These are phyloP conservation scores for Xylariaceae sp. DNA, from an alignment of 2,329 filamentous ascomycete genomes.

Conservation along the genomic window DNA sequence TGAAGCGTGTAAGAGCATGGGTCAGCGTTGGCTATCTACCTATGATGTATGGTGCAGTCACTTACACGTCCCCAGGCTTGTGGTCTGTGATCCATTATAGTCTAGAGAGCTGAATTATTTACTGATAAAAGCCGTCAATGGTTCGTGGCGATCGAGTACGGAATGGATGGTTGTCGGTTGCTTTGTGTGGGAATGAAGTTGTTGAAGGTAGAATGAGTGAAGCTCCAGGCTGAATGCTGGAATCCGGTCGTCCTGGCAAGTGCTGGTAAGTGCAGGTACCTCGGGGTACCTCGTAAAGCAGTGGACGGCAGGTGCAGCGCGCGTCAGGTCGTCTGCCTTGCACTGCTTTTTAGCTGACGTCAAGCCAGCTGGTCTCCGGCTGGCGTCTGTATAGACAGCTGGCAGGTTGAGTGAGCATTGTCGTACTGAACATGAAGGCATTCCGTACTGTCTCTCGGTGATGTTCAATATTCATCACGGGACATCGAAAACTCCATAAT, in stretches of 20 bases:
- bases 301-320: constrained; percentile 17
- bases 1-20: constrained; percentile 36
- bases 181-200: constrained; percentile 5
- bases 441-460: too few relatives aligned
- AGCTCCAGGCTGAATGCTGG: constrained; percentile 10
- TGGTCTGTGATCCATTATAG: constrained; percentile 63
- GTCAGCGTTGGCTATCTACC: constrained; percentile 8
- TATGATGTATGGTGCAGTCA: background rate
- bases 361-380: constrained; percentile 1
- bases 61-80: constrained; percentile 68
- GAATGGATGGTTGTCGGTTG: constrained; percentile 15
- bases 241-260: background rate
- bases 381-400: background rate
- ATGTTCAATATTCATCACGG: background rate
- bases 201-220: constrained; percentile 5
- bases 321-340: constrained; percentile 29
- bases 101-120: constrained; percentile 10
- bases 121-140: constrained; percentile 1
- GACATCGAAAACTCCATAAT: too few relatives aligned
- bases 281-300: constrained; percentile 4
- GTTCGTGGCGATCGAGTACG: background rate
- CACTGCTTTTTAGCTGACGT: background rate
- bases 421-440: background rate
- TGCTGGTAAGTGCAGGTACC: background rate
- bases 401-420: background rate